Base-by-base conservation (phyloP, 2,329 filamentous ascomycete species). In the Venturiaceae sp. region DNA sequence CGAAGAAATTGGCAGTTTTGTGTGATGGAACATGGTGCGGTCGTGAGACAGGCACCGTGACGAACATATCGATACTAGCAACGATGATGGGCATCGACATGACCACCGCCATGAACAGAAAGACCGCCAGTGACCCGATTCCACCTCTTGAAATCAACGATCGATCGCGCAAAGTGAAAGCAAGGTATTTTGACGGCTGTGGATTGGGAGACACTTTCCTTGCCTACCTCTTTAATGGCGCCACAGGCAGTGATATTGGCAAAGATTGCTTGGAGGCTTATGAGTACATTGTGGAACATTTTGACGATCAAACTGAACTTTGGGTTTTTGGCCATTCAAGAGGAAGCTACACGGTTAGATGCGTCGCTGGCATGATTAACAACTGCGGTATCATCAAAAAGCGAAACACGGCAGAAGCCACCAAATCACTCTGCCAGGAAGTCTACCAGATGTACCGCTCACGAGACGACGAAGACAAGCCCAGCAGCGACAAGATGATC, bases 291-390 rank as follows among this genome's bases (percentile, higher is more conserved):
- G 70, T 70, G 0, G 64, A 71, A 23, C 60, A 71, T 57, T 72
- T 66, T 55, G 67, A 65, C 34, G 30, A 30, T 30, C 23, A 50
- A 26, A 50, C 44, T 23, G 44, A 50, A 30, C 3, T 50, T 11
- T 50, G 44, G 52, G 13, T 36, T 5, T 54, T 77, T 37, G 75
- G 75, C 2, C 76, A 76, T 63, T 74, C 71, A 5, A 67, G 75
- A 36, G 75, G 75, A 19, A 70, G 75, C 1, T 77, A 71, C 60
- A 77, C 73, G 0, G 65, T 63, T 2, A 61, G 65, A 6, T 61
- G 63, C 39, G 61, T 65, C 21, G 65, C 57, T 21, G 65, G 63
- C 1, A 47, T 67, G 39, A 61, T 67, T 30, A 61, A 58, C 16
- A 61, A 58, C 23, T 47, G 65, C n/a, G 65, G 65, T 11, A 46